Conservation (phyloP, 768 basidiomycete genomes). For the Chlorophyllum brunneum region DNA sequence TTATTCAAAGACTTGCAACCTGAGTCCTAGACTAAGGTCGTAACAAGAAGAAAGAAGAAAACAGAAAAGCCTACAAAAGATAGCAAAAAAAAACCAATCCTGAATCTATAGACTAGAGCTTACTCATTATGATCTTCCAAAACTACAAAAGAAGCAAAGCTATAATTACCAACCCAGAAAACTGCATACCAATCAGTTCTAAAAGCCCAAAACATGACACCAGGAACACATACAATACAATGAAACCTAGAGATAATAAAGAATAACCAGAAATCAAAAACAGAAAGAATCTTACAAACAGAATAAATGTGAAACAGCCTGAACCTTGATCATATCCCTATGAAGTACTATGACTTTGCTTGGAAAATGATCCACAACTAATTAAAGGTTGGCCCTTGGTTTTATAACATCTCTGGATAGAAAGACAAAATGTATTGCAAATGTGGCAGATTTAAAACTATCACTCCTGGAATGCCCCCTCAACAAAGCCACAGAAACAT, state of each 20-base stretch:
- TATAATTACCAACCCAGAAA: background rate
- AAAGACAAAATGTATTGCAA: slow-evolving; percentile 13
- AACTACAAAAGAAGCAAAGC: background rate
- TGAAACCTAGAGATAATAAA: too few species aligned
- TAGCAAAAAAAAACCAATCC: too few species aligned
- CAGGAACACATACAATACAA: too few species aligned
- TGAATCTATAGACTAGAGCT: too few species aligned
- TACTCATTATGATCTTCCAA: too few species aligned
- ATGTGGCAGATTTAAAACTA: slow-evolving; percentile 15
- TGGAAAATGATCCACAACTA: slow-evolving; percentile 18
- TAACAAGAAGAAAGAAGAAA: too few species aligned
- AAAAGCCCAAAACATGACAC: background rate
- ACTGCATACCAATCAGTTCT: background rate
- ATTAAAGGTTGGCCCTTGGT: slow-evolving; percentile 13
- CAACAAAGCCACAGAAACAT: background rate
- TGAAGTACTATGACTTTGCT: slow-evolving; percentile 12
- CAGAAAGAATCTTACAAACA: too few species aligned
- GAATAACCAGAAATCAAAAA: background rate
- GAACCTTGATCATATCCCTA: too few species aligned
- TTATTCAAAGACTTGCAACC: too few species aligned
- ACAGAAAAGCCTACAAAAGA: too few species aligned
- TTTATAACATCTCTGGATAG: background rate
- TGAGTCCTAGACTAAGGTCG: too few species aligned
- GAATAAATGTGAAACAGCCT: too few species aligned
- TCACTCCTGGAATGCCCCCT: slow-evolving; percentile 14